Conservation (phyloP, 306 rosid genomes). For the Sphenostylis stenocarpa region DNA sequence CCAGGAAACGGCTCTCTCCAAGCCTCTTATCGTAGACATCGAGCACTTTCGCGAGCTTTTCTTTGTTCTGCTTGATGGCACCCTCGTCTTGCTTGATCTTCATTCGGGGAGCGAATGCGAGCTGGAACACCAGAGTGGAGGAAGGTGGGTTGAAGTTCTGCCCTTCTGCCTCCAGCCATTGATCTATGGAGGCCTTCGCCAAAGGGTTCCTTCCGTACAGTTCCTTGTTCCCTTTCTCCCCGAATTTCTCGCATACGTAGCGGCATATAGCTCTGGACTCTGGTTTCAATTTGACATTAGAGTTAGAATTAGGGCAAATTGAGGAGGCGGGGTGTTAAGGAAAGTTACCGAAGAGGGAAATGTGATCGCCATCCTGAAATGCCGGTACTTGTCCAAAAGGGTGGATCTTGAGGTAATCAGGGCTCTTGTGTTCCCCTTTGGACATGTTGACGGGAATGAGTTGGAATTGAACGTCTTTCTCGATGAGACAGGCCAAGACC, state of each 20-base stretch:
- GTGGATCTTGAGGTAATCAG: conserved; percentile 65
- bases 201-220: conserved; percentile 68
- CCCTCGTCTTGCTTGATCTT: conserved; percentile 62
- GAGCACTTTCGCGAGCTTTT: conserved; percentile 65
- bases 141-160: conserved; percentile 79
- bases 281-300: not conserved
- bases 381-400: conserved; percentile 96
- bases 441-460: conserved; percentile 68
- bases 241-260: conserved; percentile 71
- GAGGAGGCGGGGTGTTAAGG: too few relatives aligned
- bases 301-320: too few relatives aligned
- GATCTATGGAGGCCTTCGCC: conserved; percentile 73
- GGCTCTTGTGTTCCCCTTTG: conserved; percentile 83
- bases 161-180: conserved; percentile 84
- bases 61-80: conserved; percentile 53
- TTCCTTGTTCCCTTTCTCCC: conserved; percentile 55
- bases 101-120: conserved; percentile 82
- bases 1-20: conserved; percentile 60
- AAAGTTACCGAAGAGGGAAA: conserved; percentile 64
- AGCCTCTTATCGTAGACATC: conserved; percentile 70
- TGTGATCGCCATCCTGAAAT: conserved; percentile 56
- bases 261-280: conserved; percentile 89
- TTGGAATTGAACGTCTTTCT: conserved; percentile 67
- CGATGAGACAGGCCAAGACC: conserved; percentile 72
- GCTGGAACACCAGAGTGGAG: conserved; percentile 70